Conservation (phyloP, 169 alveolate species). For the Plasmodium relictum region DNA sequence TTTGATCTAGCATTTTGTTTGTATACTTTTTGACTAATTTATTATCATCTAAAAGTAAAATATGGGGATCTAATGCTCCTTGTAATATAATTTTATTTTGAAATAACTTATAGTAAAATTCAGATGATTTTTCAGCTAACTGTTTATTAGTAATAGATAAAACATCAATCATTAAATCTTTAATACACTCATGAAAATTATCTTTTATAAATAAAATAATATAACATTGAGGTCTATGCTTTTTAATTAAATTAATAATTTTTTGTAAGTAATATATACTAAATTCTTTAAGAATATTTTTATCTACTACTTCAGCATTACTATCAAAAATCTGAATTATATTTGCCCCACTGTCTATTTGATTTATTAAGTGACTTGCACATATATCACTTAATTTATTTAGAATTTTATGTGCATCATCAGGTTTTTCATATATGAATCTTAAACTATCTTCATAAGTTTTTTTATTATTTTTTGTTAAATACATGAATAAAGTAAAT, state of each 20-base stretch:
- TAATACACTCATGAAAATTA: constrained; percentile 37
- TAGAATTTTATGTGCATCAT: constrained; percentile 80
- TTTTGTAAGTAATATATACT: constrained; percentile 51
- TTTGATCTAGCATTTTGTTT: constrained; percentile 10
- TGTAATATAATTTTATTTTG: constrained; percentile 47
- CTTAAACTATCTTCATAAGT: constrained; percentile 80
- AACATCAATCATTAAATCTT: constrained; percentile 22
- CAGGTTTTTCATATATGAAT: constrained; percentile 80
- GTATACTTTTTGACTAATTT: constrained; percentile 20
- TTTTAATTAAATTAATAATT: constrained; percentile 38
- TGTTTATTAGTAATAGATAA: constrained; percentile 66
- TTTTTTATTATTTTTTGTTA: constrained; percentile 87
- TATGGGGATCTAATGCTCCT: constrained; percentile 73
- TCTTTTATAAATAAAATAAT: constrained; percentile 52
- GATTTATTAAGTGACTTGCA: constrained; percentile 81
- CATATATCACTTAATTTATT: constrained; percentile 77
- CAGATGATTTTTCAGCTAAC: not conserved
- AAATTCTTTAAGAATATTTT: constrained; percentile 73
- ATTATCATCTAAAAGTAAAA: constrained; percentile 20
- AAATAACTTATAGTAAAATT: constrained; percentile 31
- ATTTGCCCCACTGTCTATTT: constrained; percentile 88
- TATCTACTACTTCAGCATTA: constrained; percentile 78
- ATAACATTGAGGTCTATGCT: constrained; percentile 28
- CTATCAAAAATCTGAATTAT: constrained; percentile 83
- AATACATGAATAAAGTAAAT: constrained; percentile 85